A percentile compares a stretch with the other conserved stretches of the same genome.
Conservation (phyloP, 2,329 filamentous ascomycete genomes). For the Dothideomycetes sp. region DNA sequence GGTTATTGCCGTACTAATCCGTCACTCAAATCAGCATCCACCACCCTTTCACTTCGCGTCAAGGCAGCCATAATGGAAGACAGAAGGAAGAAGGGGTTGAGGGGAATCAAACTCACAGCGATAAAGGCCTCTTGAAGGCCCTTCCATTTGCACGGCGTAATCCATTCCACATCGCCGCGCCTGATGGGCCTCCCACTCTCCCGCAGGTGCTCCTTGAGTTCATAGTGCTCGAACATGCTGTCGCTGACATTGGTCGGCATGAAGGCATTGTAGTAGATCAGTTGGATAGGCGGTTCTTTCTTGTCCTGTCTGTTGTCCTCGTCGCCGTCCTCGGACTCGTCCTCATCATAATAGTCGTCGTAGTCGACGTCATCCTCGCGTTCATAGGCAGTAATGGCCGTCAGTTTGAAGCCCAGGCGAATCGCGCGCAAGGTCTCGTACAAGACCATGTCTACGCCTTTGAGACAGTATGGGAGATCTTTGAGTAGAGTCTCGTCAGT, state of each 20-base stretch:
- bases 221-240: neutral
- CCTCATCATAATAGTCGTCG: neutral
- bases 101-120: neutral
- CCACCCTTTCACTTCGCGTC: no score
- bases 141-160: neutral
- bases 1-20: constrained; percentile 4
- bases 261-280: neutral
- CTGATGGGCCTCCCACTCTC: neutral
- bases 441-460: constrained; percentile 17
- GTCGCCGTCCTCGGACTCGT: neutral
- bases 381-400: neutral
- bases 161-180: neutral
- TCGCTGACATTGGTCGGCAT: neutral
- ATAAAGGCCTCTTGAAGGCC: neutral
- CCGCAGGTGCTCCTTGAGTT: neutral
- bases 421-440: constrained; percentile 12
- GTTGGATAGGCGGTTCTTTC: neutral
- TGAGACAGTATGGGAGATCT: constrained; percentile 14
- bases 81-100: neutral
- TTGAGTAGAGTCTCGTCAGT: constrained; percentile 8
- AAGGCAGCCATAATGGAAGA: no score
- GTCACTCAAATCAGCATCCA: neutral
- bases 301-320: neutral
- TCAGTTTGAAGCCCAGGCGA: neutral
- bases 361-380: neutral